Evolutionary conservation across 1,139 yeast species (phyloP).

Genomic region (Suhomyces ambrosiae): DNA sequence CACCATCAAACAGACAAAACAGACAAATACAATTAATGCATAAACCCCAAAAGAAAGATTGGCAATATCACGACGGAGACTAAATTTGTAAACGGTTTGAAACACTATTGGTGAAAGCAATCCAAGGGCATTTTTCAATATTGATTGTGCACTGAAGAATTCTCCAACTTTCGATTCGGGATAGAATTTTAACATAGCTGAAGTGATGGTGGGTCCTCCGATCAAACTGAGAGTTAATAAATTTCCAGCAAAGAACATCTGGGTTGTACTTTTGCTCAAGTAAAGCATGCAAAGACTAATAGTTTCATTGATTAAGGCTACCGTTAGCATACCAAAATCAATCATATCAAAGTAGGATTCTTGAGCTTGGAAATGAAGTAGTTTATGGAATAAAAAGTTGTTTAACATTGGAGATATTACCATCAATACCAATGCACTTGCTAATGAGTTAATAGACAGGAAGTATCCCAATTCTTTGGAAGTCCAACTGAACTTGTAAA

Average conservation of each 20-base stretch:
- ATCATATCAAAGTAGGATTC: conserved; percentile 47
- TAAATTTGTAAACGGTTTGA: conserved; percentile 37
- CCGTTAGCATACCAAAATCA: conserved; percentile 29
- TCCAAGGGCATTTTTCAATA: conserved; percentile 42
- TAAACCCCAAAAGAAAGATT: conserved; percentile 11
- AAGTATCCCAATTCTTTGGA: conserved; percentile 61
- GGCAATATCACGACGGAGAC: conserved; percentile 3
- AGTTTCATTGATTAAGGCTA: conserved; percentile 40
- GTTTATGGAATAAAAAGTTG: conserved; percentile 27
- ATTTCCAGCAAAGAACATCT: conserved; percentile 15
- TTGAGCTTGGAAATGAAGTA: conserved; percentile 34
- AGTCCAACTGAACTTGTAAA: conserved; percentile 60
- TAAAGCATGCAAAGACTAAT: conserved; percentile 38
- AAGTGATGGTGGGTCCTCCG: conserved; percentile 49
- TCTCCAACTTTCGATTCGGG: conserved; percentile 51
- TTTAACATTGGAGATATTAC: conserved; percentile 37
- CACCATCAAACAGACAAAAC: conserved; percentile 6
- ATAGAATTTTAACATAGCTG: conserved; percentile 54
- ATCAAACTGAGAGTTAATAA: conserved; percentile 51
- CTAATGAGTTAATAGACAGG: conserved; percentile 55
- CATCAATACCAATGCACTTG: conserved; percentile 39
- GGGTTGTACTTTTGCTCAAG: conserved; percentile 9
- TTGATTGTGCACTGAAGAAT: conserved; percentile 54
- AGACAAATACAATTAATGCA: conserved; percentile 7
- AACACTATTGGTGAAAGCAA: conserved; percentile 42